These are phyloP conservation scores for Neofusicoccum kwambonambiense DNA, from an alignment of 2,329 filamentous ascomycete species.

Conservation along the genomic window DNA sequence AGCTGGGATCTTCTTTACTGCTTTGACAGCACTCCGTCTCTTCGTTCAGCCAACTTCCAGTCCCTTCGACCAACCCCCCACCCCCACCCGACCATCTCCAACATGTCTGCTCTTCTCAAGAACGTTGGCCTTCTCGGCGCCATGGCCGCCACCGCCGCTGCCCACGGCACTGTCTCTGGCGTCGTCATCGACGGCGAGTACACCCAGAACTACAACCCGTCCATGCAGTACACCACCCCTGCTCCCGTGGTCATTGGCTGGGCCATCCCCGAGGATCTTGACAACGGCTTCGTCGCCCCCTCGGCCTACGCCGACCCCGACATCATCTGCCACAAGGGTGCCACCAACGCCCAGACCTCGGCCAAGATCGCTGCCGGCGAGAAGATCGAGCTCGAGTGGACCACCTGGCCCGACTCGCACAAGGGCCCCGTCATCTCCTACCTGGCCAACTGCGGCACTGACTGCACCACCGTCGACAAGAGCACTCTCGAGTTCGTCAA, in stretches of 20 bases:
- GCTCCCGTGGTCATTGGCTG: constrained; percentile 52
- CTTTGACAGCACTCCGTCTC: constrained; percentile 17
- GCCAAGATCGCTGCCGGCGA: constrained; percentile 62
- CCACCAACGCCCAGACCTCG: constrained; percentile 50
- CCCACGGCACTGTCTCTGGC: constrained; percentile 48
- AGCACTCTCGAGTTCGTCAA: constrained; percentile 60
- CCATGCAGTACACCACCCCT: constrained; percentile 39
- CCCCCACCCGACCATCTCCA: constrained; percentile 15
- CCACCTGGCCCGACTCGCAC: constrained; percentile 64
- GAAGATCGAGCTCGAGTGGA: constrained; percentile 61
- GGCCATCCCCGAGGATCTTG: constrained; percentile 49
- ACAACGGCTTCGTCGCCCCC: constrained; percentile 55
- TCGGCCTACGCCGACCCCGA: constrained; percentile 48
- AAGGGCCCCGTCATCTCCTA: constrained; percentile 65
- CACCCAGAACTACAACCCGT: constrained; percentile 45
- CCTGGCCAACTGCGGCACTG: constrained; percentile 57
- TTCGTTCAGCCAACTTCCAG: constrained; percentile 18
- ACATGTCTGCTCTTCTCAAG: constrained; percentile 33
- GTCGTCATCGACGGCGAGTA: constrained; percentile 49
- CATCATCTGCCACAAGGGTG: constrained; percentile 63
- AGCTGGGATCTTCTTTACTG: constrained; percentile 18
- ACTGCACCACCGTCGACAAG: constrained; percentile 57
- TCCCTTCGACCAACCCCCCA: constrained; percentile 17
- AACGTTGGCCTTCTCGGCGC: constrained; percentile 30
- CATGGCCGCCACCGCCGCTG: constrained; percentile 41